These are phyloP conservation scores for Stephanodiscus triporus DNA, from an alignment of 108 stramenopile species.

Conservation along the genomic window DNA sequence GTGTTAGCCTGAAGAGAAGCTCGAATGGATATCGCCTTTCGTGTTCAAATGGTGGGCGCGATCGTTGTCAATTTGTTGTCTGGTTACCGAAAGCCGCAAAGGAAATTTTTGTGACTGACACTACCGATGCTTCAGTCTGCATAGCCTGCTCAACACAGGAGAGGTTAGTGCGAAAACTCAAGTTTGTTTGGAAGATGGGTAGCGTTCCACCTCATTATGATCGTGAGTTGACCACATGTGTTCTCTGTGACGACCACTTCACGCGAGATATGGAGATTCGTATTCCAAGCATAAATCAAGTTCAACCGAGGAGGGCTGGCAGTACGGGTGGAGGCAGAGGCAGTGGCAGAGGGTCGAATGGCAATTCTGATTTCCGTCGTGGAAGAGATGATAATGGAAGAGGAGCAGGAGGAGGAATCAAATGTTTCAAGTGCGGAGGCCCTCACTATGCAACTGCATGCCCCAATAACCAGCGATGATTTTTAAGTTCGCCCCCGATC, in stretches of 20 bases:
- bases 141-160: slow-evolving; percentile 51
- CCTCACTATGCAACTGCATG: slow-evolving; percentile 65
- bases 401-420: slow-evolving; percentile 20
- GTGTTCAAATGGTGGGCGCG: slow-evolving; percentile 64
- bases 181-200: slow-evolving; percentile 77
- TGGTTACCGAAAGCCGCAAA: slow-evolving; percentile 72
- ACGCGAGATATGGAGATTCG: slow-evolving; percentile 67
- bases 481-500: background rate
- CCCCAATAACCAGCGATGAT: slow-evolving; percentile 38
- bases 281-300: slow-evolving; percentile 70
- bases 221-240: slow-evolving; percentile 58
- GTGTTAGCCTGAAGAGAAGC: slow-evolving; percentile 59
- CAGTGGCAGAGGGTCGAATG: slow-evolving; percentile 14
- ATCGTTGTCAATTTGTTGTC: slow-evolving; percentile 66
- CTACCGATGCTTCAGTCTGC: slow-evolving; percentile 43
- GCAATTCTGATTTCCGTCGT: slow-evolving; percentile 32
- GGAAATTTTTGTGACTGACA: slow-evolving; percentile 52
- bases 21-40: slow-evolving; percentile 63
- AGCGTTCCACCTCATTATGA: slow-evolving; percentile 85
- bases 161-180: slow-evolving; percentile 59
- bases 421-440: slow-evolving; percentile 58
- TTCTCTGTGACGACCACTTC: slow-evolving; percentile 77
- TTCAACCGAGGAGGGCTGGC: slow-evolving; percentile 44
- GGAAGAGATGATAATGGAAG: slow-evolving; percentile 1
- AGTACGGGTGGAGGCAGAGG: slow-evolving; percentile 18